Percentiles rank a stretch among this genome's conserved stretches.
phyloP scores from a whole-genome alignment of 352 stramenopile species.

The Phytopythium sindhum region DNA sequence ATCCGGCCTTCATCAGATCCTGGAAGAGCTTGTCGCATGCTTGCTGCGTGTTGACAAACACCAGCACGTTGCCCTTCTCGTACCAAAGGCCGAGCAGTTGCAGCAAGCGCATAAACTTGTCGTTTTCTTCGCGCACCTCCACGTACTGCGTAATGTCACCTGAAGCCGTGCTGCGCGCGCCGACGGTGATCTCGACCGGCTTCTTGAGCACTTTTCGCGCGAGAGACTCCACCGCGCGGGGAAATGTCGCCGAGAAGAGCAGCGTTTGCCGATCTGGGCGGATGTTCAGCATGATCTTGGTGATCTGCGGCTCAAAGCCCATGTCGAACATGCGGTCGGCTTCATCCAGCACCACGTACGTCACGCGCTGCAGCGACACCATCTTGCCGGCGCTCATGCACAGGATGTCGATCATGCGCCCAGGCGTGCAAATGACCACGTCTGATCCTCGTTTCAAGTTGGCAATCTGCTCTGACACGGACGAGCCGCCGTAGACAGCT shows the following conservation, averaged over 20 bases:
- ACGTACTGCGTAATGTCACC: constrained; percentile 98
- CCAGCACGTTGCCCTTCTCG: constrained; percentile 96
- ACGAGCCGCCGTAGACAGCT: constrained; percentile 93
- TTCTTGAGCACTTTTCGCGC: constrained; percentile 90
- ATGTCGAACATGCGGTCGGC: constrained; percentile 99
- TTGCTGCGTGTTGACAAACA: constrained; percentile 99
- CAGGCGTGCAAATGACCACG: constrained; percentile 98
- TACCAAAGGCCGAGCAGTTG: constrained; percentile 96
- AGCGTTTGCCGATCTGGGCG: constrained; percentile 90
- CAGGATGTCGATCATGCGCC: constrained; percentile 99
- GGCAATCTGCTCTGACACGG: constrained; percentile 97
- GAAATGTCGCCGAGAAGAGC: constrained; percentile 99
- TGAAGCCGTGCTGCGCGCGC: constrained; percentile 93
- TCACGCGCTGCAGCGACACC: constrained; percentile 95
- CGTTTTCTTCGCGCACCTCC: constrained; percentile 97
- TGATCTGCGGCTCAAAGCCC: constrained; percentile 99
- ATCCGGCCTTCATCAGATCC: constrained; percentile 95
- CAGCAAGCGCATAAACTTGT: constrained; percentile 98
- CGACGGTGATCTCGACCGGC: constrained; percentile 97
- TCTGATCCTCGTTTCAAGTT: constrained; percentile 98
- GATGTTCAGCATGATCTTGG: constrained; percentile 93
- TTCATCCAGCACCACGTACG: constrained; percentile 99
- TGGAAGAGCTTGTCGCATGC: constrained; percentile 96
- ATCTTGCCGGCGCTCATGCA: constrained; percentile 97
- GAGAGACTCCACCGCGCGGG: constrained; percentile 89